phyloP scores from a whole-genome alignment of 352 stramenopile species.

The Pythium guiyangense region DNA sequence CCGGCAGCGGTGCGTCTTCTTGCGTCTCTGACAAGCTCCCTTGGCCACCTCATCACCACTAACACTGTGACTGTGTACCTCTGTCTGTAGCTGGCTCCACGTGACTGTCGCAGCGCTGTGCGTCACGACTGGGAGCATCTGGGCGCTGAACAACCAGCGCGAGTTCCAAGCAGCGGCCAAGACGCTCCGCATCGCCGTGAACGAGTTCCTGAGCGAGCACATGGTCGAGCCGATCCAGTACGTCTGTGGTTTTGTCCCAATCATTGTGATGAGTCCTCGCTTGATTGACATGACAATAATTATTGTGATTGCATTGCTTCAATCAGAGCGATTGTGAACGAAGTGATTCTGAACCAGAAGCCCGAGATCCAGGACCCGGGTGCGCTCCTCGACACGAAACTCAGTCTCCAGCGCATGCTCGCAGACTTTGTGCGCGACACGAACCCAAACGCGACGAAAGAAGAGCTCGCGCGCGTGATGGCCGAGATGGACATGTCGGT shows the following conservation, averaged over 20 bases:
- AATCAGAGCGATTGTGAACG: constrained; percentile 58
- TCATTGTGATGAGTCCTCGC: background rate
- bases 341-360: constrained; percentile 84
- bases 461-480: constrained; percentile 49
- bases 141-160: constrained; percentile 60
- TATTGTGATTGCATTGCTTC: background rate
- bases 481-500: constrained; percentile 72
- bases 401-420: constrained; percentile 81
- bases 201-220: constrained; percentile 77
- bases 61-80: too few relatives aligned
- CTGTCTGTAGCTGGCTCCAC: constrained; percentile 48
- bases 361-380: constrained; percentile 75
- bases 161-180: constrained; percentile 49
- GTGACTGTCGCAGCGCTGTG: constrained; percentile 49
- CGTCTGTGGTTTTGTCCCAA: constrained; percentile 1
- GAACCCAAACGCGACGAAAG: constrained; percentile 37
- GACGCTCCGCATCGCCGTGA: constrained; percentile 32
- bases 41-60: too few relatives aligned
- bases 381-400: constrained; percentile 71
- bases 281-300: background rate
- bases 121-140: constrained; percentile 48
- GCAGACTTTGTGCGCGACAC: constrained; percentile 75
- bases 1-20: constrained; percentile 35
- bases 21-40: too few relatives aligned
- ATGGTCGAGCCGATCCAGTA: constrained; percentile 74